Evolutionary conservation across 2,329 filamentous ascomycete genomes (phyloP).

Genomic region (Cladophialophora yegresii): DNA sequence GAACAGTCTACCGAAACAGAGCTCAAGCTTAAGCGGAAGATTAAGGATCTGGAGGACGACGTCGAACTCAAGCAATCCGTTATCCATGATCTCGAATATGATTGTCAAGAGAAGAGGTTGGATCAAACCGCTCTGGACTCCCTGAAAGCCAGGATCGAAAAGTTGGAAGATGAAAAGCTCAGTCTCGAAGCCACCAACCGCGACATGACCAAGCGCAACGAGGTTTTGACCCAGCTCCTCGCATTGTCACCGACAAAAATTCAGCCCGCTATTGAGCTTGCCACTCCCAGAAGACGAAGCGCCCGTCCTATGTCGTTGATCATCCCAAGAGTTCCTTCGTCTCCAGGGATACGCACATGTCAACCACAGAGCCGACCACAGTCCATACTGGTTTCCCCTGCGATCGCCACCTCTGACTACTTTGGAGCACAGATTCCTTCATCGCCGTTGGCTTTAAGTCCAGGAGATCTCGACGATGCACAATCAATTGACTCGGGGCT

Average conservation of each 20-base stretch:
- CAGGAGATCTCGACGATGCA: constrained; percentile 22
- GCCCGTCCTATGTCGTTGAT: constrained; percentile 40
- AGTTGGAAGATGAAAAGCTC: constrained; percentile 40
- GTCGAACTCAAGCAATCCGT: constrained; percentile 39
- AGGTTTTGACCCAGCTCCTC: constrained; percentile 43
- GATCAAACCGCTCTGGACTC: constrained; percentile 33
- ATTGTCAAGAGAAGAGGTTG: constrained; percentile 38
- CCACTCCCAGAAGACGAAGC: constrained; percentile 32
- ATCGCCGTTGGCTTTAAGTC: constrained; percentile 20
- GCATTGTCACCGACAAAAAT: constrained; percentile 41
- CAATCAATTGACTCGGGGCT: constrained; percentile 36
- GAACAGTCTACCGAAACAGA: constrained; percentile 39
- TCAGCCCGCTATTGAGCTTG: constrained; percentile 31
- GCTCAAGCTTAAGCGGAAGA: constrained; percentile 38
- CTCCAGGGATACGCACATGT: constrained; percentile 33
- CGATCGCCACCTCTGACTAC: constrained; percentile 22
- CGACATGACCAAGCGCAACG: constrained; percentile 41
- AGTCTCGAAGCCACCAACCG: constrained; percentile 41
- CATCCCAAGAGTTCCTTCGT: constrained; percentile 37
- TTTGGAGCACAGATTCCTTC: constrained; percentile 22
- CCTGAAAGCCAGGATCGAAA: constrained; percentile 38
- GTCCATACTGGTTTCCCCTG: constrained; percentile 27
- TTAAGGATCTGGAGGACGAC: constrained; percentile 41
- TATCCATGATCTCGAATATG: constrained; percentile 41
- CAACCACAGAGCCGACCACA: constrained; percentile 32